A percentile compares a stretch with the other conserved stretches of the same genome.
phyloP scores from a whole-genome alignment of 192 early-diverging fungal genomes.

The Podila horticola region DNA sequence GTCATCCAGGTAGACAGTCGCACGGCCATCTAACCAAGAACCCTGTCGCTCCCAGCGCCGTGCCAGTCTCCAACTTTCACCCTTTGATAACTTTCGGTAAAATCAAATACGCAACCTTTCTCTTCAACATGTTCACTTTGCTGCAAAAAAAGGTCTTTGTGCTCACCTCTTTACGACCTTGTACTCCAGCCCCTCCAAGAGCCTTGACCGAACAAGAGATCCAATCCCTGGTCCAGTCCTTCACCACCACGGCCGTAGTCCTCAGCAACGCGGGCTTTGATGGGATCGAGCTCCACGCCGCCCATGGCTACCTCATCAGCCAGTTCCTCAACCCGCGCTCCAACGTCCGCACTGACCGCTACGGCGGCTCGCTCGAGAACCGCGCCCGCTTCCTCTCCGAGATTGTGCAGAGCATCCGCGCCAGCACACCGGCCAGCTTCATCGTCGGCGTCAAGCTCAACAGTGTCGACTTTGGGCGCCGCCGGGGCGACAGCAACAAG shows the following conservation, averaged over 20 bases:
- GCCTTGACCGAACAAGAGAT: slow-evolving; percentile 75
- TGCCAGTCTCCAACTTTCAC: slow-evolving; percentile 17
- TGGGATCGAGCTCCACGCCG: slow-evolving; percentile 86
- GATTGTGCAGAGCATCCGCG: slow-evolving; percentile 16
- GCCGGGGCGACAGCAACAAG: slow-evolving; percentile 63
- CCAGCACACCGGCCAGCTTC: slow-evolving; percentile 1
- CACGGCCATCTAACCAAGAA: slow-evolving; percentile 2
- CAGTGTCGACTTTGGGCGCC: slow-evolving; percentile 71
- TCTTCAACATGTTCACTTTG: not conserved
- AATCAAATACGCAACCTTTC: not conserved
- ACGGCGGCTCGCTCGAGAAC: slow-evolving; percentile 92
- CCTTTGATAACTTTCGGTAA: slow-evolving; percentile 17
- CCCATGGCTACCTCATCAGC: slow-evolving; percentile 89
- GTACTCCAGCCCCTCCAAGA: slow-evolving; percentile 44
- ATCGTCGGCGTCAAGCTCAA: slow-evolving; percentile 30
- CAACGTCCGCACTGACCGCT: slow-evolving; percentile 89
- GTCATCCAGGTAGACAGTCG: slow-evolving; percentile 18
- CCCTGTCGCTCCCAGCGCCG: slow-evolving; percentile 20
- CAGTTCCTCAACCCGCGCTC: slow-evolving; percentile 81
- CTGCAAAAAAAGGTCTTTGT: not conserved
- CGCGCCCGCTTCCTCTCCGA: slow-evolving; percentile 70
- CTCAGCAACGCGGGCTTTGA: slow-evolving; percentile 87
- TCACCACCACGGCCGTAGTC: slow-evolving; percentile 68
- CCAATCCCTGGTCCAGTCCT: slow-evolving; percentile 65
- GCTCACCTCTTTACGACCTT: not conserved